Conservation (phyloP, 495 filamentous ascomycete genomes). For the Penicillium canariense region DNA sequence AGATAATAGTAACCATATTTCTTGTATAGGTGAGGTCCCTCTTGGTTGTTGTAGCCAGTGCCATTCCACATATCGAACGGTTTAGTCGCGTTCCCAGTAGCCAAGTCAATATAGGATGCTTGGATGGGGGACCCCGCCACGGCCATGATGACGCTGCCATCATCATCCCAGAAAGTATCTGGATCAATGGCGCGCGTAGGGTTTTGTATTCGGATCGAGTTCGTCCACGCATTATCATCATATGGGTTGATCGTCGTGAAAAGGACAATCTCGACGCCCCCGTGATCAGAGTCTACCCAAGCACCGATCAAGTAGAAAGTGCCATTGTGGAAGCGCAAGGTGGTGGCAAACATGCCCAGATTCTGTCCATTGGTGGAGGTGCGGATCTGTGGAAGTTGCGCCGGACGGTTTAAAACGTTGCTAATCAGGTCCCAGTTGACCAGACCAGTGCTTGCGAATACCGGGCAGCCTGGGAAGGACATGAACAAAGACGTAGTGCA, state of each 20-base stretch:
- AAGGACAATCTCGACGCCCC: constrained; percentile 6
- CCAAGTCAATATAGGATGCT: constrained; percentile 17
- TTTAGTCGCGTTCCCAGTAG: constrained; percentile 10
- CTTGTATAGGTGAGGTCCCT: constrained; percentile 62
- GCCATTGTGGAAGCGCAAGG: constrained; percentile 23
- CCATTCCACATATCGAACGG: constrained; percentile 53
- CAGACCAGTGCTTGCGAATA: constrained; percentile 27
- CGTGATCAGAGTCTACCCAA: neutral
- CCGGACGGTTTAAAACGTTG: constrained; percentile 13
- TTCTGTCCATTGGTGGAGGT: constrained; percentile 16
- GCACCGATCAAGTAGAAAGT: constrained; percentile 19
- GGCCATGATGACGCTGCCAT: constrained; percentile 17
- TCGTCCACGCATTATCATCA: constrained; percentile 20
- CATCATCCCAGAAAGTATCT: constrained; percentile 29
- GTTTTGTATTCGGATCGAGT: constrained; percentile 15
- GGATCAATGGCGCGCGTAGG: constrained; percentile 19
- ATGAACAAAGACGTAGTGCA: constrained; percentile 25
- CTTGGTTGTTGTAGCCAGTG: constrained; percentile 53
- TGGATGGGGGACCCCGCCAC: constrained; percentile 7
- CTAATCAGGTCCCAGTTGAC: constrained; percentile 25
- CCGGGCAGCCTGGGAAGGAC: constrained; percentile 23
- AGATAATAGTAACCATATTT: constrained; percentile 58
- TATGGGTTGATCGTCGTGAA: constrained; percentile 19
- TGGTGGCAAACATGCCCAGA: constrained; percentile 24
- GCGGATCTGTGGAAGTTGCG: constrained; percentile 16